Conservation (phyloP, 495 filamentous ascomycete genomes). For the Astrothelium macrocarpum region DNA sequence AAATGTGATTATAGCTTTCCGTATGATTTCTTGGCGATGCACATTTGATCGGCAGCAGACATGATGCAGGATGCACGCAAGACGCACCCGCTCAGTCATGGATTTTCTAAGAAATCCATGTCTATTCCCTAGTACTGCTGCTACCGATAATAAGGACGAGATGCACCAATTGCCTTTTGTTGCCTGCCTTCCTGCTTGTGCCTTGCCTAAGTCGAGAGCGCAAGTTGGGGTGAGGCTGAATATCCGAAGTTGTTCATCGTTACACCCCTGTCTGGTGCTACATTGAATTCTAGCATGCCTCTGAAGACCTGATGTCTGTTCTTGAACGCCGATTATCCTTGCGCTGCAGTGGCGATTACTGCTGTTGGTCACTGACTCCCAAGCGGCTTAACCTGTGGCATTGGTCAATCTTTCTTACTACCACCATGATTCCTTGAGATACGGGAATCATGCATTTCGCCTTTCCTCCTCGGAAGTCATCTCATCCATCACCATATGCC, state of each 20-base stretch:
- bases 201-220: neutral
- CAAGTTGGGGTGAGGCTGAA: neutral
- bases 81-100: neutral
- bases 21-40: neutral
- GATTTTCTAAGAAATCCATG: neutral
- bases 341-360: neutral
- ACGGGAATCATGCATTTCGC: slow-evolving; percentile 71
- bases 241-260: neutral
- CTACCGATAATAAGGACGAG: too few species aligned
- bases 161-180: too few species aligned
- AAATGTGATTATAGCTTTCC: neutral
- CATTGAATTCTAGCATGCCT: neutral
- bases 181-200: neutral
- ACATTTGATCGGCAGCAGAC: neutral
- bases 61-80: neutral
- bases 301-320: neutral
- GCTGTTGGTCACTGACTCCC: neutral
- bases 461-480: slow-evolving; percentile 72
- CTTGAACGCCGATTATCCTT: neutral
- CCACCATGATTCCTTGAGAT: neutral
- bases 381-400: neutral
- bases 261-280: neutral
- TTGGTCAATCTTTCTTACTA: neutral
- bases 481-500: slow-evolving; percentile 52
- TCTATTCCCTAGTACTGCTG: too few species aligned